Percentiles rank a stretch among this genome's conserved stretches.
Evolutionary conservation across 2,329 filamentous ascomycete species (phyloP).

Genomic region (Cryphonectria naterciae): DNA sequence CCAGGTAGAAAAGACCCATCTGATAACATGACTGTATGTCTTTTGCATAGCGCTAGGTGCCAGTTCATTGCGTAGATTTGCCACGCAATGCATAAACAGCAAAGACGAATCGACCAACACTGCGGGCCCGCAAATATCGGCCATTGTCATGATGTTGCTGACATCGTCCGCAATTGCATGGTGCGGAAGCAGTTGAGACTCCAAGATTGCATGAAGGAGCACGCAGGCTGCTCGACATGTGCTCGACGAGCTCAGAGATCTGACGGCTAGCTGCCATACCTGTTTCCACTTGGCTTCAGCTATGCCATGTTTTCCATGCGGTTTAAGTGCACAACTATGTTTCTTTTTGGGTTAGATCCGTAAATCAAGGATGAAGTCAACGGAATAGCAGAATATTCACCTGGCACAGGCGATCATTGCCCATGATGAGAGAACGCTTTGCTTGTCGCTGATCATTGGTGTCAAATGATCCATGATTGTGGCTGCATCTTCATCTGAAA

Average conservation of each 20-base stretch:
- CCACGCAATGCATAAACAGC: conserved; percentile 70
- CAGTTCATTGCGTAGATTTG: conserved; percentile 68
- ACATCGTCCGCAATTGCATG: conserved; percentile 69
- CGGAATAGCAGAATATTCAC: conserved; percentile 51
- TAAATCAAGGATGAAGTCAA: not conserved
- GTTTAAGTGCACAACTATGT: conserved; percentile 51
- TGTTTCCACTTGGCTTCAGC: conserved; percentile 66
- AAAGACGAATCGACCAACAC: conserved; percentile 79
- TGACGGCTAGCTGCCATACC: conserved; percentile 74
- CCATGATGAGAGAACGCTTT: conserved; percentile 72
- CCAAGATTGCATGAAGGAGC: conserved; percentile 70
- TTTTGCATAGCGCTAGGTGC: conserved; percentile 70
- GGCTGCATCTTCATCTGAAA: conserved; percentile 56
- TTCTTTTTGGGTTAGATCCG: not conserved
- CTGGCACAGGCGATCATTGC: conserved; percentile 80
- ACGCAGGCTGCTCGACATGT: conserved; percentile 79
- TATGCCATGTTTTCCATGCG: conserved; percentile 42
- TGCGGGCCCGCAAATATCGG: conserved; percentile 81
- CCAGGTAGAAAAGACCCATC: conserved; percentile 85
- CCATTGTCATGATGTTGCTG: conserved; percentile 72
- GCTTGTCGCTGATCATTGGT: conserved; percentile 70
- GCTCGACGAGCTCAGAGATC: conserved; percentile 69
- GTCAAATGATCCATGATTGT: conserved; percentile 63
- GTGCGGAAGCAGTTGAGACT: conserved; percentile 67
- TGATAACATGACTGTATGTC: conserved; percentile 72